Evolutionary conservation across 345 rosid species (phyloP), one percentile per base, ranked within the genome.

Genomic region (Lepidium aucheri): DNA sequence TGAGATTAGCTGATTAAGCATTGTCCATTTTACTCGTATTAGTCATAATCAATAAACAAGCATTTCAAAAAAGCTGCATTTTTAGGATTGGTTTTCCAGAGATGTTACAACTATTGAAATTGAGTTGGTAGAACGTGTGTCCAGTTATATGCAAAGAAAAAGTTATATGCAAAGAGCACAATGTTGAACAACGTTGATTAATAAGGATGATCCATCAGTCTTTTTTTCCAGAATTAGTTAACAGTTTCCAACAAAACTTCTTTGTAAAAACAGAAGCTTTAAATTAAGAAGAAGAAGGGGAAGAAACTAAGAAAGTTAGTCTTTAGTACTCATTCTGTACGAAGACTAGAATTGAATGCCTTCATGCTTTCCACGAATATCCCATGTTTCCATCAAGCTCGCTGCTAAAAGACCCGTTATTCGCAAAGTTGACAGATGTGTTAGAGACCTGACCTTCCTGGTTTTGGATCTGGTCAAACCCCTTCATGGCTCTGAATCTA

Each of bases 351-450:
- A 17, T 9, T 38, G 49, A 72, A 32, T 55, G 24, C 53, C 47
- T 49, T 57, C 64, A 73, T 33, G 54, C 60, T 72, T 88, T 88
- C 94, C 96, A 87, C 14, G 76, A 80, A 65, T 82, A 86, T 55
- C 78, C 84, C 81, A 85, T 79, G 46, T 13, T 51, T 71, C 81
- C 90, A 12, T 85, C 97, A 68, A 84, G 76, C 68, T 85, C 96
- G 45, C 47, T 80, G 85, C 80, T 81, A 79, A 90, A 90, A 68
- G 84, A 82, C 9, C 82, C 89, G 50, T 76, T 76, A 18, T 84
- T 86, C 1, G 73, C 47, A 71, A 93, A 85, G 70, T 80, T 94
- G 16, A 80, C 79, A 46, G 85, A 81, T 59, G 89, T 81, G 72
- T 90, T 94, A 4, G 82, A 77, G 49, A 80, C 81, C 38, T 84